Evolutionary conservation across 2,329 filamentous ascomycete species (phyloP), one percentile per base, ranked within the genome.

Genomic region (Penicillium vulpinum): DNA sequence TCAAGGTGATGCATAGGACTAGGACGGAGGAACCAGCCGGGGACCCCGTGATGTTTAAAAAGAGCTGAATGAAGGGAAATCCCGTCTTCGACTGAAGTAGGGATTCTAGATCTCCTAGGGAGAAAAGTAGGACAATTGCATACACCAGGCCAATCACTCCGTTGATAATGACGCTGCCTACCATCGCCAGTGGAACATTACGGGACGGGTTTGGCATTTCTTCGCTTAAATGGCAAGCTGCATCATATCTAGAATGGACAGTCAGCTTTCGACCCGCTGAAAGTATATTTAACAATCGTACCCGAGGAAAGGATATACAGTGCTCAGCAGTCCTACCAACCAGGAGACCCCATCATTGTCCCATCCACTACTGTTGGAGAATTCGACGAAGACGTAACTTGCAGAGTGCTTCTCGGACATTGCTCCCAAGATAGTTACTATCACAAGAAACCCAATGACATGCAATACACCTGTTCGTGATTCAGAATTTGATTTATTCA

Each of bases 101-200:
- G 0, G 65, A 61, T 0, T 77, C 65, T 1, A 81, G 67, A 21
- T 73, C 66, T 0, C 77, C 77, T 0, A 78, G 72, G 1, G 72
- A 76, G 64, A 76, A 83, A 1, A 81, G 67, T 0, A 82, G 64
- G 6, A 80, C 66, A 51, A 79, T 69, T 31, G 68, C 70, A 58
- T 75, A 80, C 3, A 69, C 67, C 2, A 81, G 67, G 3, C 79
- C 80, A 46, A 81, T 73, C 1, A 81, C 47, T 0, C 79, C 79
- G 48, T 82, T 82, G 36, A 79, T 64, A 0, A 72, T 50, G 2
- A 72, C 66, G 7, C 65, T 68, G 13, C 68, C 67, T 11, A 73
- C 46, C 70, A 74, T 75, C 7, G 71, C 68, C 11, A 70, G 29
- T 2, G 71, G 72, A 1, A 74, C 70, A 41, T 69, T 70, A 55